Conservation (phyloP, 208 protist species). For the Trypanosoma cruzi region DNA sequence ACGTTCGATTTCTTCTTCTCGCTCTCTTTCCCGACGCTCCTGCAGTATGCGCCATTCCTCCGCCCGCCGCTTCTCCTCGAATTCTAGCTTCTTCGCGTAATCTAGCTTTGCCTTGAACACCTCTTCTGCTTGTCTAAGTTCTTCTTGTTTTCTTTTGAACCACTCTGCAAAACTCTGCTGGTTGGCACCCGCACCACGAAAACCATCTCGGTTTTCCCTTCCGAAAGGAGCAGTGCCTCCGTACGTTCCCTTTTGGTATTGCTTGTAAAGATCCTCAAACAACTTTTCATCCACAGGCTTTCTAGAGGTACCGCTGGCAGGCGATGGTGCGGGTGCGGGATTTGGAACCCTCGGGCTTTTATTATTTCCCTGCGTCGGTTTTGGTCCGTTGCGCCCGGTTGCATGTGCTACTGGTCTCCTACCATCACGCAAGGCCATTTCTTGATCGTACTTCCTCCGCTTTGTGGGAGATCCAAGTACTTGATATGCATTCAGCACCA, state of each 20-base stretch:
- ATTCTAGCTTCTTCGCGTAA: slow-evolving; percentile 67
- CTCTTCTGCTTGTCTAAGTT: slow-evolving; percentile 74
- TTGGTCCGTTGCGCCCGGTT: not conserved
- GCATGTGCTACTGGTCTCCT: slow-evolving; percentile 4
- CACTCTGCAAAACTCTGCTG: slow-evolving; percentile 78
- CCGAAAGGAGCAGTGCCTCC: slow-evolving; percentile 13
- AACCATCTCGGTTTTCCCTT: slow-evolving; percentile 20
- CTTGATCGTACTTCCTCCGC: slow-evolving; percentile 74
- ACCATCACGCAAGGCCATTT: slow-evolving; percentile 48
- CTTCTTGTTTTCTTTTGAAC: slow-evolving; percentile 86
- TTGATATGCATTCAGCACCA: slow-evolving; percentile 84
- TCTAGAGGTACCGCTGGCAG: slow-evolving; percentile 17
- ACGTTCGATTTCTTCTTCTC: slow-evolving; percentile 52
- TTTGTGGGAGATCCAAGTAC: slow-evolving; percentile 71
- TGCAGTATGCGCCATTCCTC: slow-evolving; percentile 82
- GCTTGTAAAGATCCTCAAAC: slow-evolving; percentile 79
- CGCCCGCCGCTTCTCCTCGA: slow-evolving; percentile 66
- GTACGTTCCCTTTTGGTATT: slow-evolving; percentile 71
- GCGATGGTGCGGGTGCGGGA: slow-evolving; percentile 1
- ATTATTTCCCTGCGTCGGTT: slow-evolving; percentile 4
- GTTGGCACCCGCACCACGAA: slow-evolving; percentile 37
- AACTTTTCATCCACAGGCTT: slow-evolving; percentile 59
- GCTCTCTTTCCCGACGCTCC: slow-evolving; percentile 58
- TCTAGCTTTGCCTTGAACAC: slow-evolving; percentile 70
- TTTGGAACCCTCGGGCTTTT: slow-evolving; percentile 10